A percentile compares a stretch with the other conserved stretches of the same genome.
phyloP scores from a whole-genome alignment of 164 flowering plant genomes.

The Magnolia changhungtana region DNA sequence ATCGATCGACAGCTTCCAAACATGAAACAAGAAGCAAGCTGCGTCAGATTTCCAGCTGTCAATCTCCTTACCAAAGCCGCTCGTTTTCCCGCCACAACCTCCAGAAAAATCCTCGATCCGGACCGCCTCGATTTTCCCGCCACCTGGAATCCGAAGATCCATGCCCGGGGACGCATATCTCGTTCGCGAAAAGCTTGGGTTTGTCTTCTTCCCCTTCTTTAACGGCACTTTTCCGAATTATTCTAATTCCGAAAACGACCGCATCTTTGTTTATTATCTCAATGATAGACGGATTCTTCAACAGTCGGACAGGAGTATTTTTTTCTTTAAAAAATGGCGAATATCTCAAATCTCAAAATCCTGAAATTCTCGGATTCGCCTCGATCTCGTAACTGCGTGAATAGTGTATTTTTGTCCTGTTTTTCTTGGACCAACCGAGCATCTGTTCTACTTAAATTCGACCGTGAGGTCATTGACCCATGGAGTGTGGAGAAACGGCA shows the following conservation, averaged over 20 bases:
- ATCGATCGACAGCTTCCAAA: too few species aligned
- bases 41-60: too few species aligned
- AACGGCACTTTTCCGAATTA: not conserved
- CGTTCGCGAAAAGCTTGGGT: not conserved
- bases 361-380: not conserved
- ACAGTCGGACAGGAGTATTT: not conserved
- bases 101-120: not conserved
- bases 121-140: not conserved
- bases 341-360: not conserved
- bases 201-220: not conserved
- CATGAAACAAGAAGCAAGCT: too few species aligned
- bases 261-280: not conserved
- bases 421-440: not conserved
- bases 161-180: not conserved
- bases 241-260: not conserved
- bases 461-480: not conserved
- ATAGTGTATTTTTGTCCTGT: constrained; percentile 1
- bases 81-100: not conserved
- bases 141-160: not conserved
- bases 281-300: constrained; percentile 1
- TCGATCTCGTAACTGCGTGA: not conserved
- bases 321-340: not conserved
- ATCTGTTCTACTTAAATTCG: constrained; percentile 2
- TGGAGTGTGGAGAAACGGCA: not conserved
- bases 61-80: too few species aligned